Evolutionary conservation across 345 rosid genomes (phyloP).

Genomic region (Hibiscus trionum): DNA sequence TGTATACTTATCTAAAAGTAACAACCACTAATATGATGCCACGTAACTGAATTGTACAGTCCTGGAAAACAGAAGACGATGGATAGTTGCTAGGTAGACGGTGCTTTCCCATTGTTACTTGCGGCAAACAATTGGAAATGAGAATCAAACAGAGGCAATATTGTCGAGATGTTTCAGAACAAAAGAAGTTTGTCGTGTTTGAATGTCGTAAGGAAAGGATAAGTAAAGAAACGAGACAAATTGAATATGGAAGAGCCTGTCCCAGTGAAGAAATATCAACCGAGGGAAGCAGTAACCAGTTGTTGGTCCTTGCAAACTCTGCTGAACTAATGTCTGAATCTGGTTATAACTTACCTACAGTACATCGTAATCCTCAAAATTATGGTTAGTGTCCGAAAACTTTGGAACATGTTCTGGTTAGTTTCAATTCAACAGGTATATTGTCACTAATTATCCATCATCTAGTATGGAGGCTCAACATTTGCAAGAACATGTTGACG

Average conservation of each 20-base stretch:
- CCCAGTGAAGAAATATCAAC: background rate
- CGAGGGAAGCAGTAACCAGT: conserved; percentile 3
- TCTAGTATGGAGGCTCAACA: background rate
- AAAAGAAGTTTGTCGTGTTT: background rate
- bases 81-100: background rate
- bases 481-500: background rate
- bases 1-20: background rate
- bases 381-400: background rate
- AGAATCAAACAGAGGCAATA: conserved; percentile 8
- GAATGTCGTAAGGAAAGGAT: background rate
- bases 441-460: background rate
- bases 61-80: too few relatives aligned
- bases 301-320: conserved; percentile 18
- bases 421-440: background rate
- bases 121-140: conserved; percentile 4
- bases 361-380: background rate
- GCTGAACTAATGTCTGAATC: conserved; percentile 20
- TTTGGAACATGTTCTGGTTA: background rate
- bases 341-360: background rate
- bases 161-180: conserved; percentile 5
- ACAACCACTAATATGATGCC: background rate
- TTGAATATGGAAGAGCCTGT: conserved; percentile 1
- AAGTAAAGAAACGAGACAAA: background rate
- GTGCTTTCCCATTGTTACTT: background rate
- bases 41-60: background rate